phyloP scores from a whole-genome alignment of 2,329 filamentous ascomycete species.

The Hypoxylon sp. region DNA sequence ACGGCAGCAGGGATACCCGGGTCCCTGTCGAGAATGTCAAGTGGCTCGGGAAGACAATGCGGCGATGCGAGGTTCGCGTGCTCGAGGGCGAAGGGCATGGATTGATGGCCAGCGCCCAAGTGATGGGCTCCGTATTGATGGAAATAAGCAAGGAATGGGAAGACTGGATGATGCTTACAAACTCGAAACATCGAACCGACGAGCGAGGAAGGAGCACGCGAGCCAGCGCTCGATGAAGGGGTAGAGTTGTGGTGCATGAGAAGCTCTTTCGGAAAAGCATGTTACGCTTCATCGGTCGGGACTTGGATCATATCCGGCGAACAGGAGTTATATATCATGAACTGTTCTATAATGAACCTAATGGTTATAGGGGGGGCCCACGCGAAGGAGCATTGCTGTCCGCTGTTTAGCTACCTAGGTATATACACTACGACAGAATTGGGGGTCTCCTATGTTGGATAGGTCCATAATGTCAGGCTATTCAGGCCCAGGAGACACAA shows the following conservation, averaged over 20 bases:
- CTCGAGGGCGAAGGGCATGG: conserved; percentile 94
- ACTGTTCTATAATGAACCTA: conserved; percentile 33
- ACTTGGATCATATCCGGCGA: conserved; percentile 32
- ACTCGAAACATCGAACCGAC: conserved; percentile 46
- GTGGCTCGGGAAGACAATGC: conserved; percentile 96
- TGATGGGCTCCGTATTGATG: conserved; percentile 94
- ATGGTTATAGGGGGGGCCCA: conserved; percentile 20
- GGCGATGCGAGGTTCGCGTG: conserved; percentile 89
- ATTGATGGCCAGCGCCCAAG: conserved; percentile 90
- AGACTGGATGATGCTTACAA: conserved; percentile 78
- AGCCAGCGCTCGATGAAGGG: conserved; percentile 41
- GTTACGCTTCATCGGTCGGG: not conserved
- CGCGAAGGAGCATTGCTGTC: conserved; percentile 15
- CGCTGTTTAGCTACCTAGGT: no score
- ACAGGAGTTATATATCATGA: conserved; percentile 31
- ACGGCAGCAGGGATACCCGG: conserved; percentile 88
- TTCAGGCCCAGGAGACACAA: conserved; percentile 7
- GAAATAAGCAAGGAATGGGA: conserved; percentile 97
- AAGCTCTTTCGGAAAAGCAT: conserved; percentile 8
- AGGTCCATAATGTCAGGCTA: conserved; percentile 6
- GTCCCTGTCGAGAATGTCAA: conserved; percentile 95
- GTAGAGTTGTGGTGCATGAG: conserved; percentile 31
- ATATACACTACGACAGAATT: conserved; percentile 15
- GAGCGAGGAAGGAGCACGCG: conserved; percentile 49
- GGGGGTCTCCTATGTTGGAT: not conserved